Evolutionary conservation across 2,329 filamentous ascomycete genomes (phyloP), one percentile per base, ranked within the genome.

Genomic region (Sporothrix mexicana): DNA sequence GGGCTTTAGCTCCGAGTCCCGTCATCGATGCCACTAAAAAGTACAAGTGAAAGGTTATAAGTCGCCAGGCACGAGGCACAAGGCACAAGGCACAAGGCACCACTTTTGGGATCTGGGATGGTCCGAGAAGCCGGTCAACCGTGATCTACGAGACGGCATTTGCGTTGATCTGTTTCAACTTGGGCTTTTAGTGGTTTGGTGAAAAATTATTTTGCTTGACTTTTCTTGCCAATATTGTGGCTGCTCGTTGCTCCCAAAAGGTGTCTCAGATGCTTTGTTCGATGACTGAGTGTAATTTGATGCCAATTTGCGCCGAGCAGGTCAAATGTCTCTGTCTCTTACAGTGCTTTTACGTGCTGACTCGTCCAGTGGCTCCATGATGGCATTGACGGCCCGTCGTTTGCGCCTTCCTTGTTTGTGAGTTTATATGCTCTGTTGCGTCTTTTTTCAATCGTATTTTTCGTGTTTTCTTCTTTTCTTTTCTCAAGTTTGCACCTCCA

Each of bases 1-100:
- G 59, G 59, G 59, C 59, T 45, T 64, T 64, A 64, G 59, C 59
- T 64, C 59, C 59, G 59, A 64, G 59, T 64, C 59, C 59, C 36
- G 36, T 45, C 59, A 45, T 64, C n/a, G 36, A 23, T 43, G 59
- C 59, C 59, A 64, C 59, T 20, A 45, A 64, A 55, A 36, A 30
- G 30, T 36, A 36, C 1, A 36, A 36, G 3, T 36, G 7, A 5
- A 36, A 36, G 30, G 5, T 6, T 6, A 13, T 45, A 64, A 64
- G 59, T 64, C 59, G 59, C 20, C 57, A 61, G 36, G 36, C 36
- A 17, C 20, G 17, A 53, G 20, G n/a, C 49, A 20, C 51, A n/a
- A 7, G 13, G 57, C 57, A 36, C 30, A 36, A 66, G 61, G 61
- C 41, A 66, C 61, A n/a, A n/a, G n/a, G n/a, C 10, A 15, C 30